Conservation (phyloP, 1,284 basidiomycete species). For the Tetrapyrgos nigripes region DNA sequence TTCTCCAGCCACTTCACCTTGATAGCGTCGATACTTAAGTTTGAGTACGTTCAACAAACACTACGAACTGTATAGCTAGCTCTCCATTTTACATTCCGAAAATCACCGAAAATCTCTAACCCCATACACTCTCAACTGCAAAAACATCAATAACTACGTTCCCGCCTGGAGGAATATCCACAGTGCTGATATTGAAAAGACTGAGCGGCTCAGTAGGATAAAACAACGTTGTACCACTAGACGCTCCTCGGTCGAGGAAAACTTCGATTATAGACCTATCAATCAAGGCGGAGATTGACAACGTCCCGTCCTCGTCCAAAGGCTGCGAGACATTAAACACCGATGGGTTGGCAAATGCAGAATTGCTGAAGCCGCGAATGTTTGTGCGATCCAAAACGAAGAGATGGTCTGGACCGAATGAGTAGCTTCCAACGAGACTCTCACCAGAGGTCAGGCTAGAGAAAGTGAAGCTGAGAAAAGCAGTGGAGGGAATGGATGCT, state of each 20-base stretch:
- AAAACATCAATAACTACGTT: not conserved
- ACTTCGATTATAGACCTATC: slow-evolving; percentile 7
- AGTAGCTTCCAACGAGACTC: not conserved
- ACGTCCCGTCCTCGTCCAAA: not conserved
- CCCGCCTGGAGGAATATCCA: not conserved
- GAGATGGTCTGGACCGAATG: not conserved
- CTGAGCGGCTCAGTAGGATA: not conserved
- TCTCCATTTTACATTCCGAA: too few species aligned
- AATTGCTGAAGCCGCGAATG: not conserved
- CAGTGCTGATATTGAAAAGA: not conserved
- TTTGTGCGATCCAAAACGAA: not conserved
- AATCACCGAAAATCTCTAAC: not conserved
- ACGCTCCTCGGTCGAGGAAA: not conserved
- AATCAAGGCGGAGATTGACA: not conserved
- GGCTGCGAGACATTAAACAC: not conserved
- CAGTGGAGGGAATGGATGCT: not conserved
- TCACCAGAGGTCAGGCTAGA: not conserved
- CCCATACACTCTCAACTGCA: not conserved
- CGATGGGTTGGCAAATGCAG: not conserved
- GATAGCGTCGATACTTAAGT: too few species aligned
- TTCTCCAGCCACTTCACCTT: too few species aligned
- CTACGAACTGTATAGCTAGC: too few species aligned
- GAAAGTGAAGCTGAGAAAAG: not conserved
- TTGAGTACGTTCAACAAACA: too few species aligned
- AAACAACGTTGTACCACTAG: slow-evolving; percentile 1